Evolutionary conservation across 148 eudicot genomes (phyloP), one percentile per base, ranked within the genome.

Genomic region (Persicaria tinctoria): DNA sequence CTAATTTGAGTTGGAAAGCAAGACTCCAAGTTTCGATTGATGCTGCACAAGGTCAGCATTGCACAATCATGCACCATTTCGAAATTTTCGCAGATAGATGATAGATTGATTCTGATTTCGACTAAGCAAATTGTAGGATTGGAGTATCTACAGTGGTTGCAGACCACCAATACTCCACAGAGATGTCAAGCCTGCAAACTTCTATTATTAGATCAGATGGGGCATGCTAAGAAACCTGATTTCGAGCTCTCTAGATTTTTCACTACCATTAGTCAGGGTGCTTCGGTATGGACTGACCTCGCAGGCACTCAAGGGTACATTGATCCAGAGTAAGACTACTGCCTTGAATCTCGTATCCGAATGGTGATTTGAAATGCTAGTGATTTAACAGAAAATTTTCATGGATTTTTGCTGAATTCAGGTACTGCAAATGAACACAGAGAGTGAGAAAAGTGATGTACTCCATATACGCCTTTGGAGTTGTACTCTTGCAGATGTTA

Each of bases 311-410:
- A 70, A 8, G 87, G 87, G 0, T 85, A 85, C 74, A 56, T 78
- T 70, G 87, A 82, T 80, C 85, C 83, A 16, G 81, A 82, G 87
- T 82, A 78, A 80, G 87, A 79, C 5, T n/a, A 32, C 1, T 32
- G 41, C 41, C 3, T 23, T 23, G 27, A 23, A 23, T 70, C 16
- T 17, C 27, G 1, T 23, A 6, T 11, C 0, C n/a, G 46, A 41
- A 23, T 23, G 27, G 27, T 23, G 27, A 23, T 23, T 23, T 23
- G 27, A 23, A 23, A 23, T 23, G 27, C 27, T 23, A 8, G 8
- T 44, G 27, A 5, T 45, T 18, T 12, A 45, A 32, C 3, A 32
- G 41, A 32, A 4, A 0, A 14, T 0, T 5, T 10, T 45, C 16
- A 9, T 64, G 32, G 18, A 6, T 41, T 63, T 23, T 1, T 23